Percentiles rank a stretch among this genome's conserved stretches.
Conservation (phyloP, 306 rosid genomes). For the Hippophae gyantsensis region DNA sequence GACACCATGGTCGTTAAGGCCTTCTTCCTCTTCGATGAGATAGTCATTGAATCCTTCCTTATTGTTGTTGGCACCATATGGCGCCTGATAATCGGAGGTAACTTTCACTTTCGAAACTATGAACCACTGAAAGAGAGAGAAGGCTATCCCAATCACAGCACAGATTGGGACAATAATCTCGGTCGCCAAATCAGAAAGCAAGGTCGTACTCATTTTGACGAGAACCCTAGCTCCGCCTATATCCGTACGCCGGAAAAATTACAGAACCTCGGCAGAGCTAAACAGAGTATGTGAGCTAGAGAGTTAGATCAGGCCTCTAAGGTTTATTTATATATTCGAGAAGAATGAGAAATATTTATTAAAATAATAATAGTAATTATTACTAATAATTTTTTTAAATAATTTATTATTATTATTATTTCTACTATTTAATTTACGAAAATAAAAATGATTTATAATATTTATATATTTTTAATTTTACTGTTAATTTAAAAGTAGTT, state of each 20-base stretch:
- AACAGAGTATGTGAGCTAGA: background rate
- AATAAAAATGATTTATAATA: too few species aligned
- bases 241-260: constrained; percentile 5
- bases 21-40: constrained; percentile 68
- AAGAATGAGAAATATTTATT: too few species aligned
- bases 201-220: constrained; percentile 40
- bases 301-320: too few species aligned
- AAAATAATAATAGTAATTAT: too few species aligned
- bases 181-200: constrained; percentile 47
- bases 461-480: too few species aligned
- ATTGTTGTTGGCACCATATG: constrained; percentile 24
- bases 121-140: constrained; percentile 61
- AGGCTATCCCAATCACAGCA: constrained; percentile 53
- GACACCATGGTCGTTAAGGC: constrained; percentile 57
- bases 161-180: constrained; percentile 52
- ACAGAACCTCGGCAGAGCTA: constrained; percentile 1
- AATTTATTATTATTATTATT: too few species aligned
- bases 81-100: constrained; percentile 35
- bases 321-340: too few species aligned
- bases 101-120: constrained; percentile 58
- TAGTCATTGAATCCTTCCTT: constrained; percentile 54
- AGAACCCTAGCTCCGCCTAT: constrained; percentile 30
- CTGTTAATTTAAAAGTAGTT: too few species aligned
- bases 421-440: too few species aligned
- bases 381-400: too few species aligned